Base-by-base conservation (phyloP, 495 filamentous ascomycete species). In the Xanthoparmelia taractica region DNA sequence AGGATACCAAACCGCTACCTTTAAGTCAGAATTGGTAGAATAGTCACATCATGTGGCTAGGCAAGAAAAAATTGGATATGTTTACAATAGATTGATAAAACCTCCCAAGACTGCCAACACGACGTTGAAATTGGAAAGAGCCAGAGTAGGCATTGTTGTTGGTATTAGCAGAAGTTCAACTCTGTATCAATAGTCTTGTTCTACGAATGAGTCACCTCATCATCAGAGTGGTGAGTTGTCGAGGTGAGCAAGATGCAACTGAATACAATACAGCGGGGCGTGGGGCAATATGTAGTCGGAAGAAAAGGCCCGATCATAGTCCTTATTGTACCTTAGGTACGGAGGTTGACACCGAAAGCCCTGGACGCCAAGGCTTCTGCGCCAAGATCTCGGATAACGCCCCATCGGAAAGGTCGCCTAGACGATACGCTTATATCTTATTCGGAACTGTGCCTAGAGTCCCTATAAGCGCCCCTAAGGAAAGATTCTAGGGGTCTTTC, bases 51-150 rank as follows among this genome's bases (percentile, higher is more conserved):
- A 17, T 27, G 10, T 17, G 48, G 18, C 50, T 4, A 31, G 50
- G 29, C 15, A 34, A 23, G 52, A 11, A 34, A n/a, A n/a, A n/a
- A n/a, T n/a, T n/a, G 31, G 37, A 17, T 6, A 5, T 34, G 20
- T 33, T 48, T 31, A 63, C 61, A 95, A 97, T 27, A 95, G 68
- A 2, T 88, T 90, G 50, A 97, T 86, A 75, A 93, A 97, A 23
- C 89, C 91, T 33, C 92, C 92, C 17, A 96, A 75, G 13, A 87
- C 85, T 62, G 89, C 86, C 57, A 36, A 86, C 63, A 91, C 84
- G 63, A 96, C 89, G 72, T 96, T 96, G 80, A 96, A 96, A 73
- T 95, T 91, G 70, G 83, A 87, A 52, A 90, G 67, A 8, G 80
- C 82, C 59, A 95, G 77, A 52, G 87, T 89, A 58, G 91, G 91